These are phyloP conservation scores for Paraphoma chrysanthemicola DNA, from an alignment of 2,329 filamentous ascomycete genomes.

Conservation along the genomic window DNA sequence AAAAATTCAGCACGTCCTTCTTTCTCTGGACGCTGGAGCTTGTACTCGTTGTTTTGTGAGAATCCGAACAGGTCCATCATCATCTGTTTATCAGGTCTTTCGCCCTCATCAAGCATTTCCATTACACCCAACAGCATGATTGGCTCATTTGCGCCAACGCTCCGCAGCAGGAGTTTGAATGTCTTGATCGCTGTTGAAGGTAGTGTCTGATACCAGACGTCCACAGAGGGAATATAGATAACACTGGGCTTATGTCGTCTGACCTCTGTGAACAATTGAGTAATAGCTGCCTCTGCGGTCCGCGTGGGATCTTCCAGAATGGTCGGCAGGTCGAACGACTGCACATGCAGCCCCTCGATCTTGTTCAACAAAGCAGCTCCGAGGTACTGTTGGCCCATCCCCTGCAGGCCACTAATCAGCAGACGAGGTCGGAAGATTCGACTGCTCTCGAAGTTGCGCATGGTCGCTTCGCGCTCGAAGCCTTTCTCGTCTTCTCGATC, in stretches of 20 bases:
- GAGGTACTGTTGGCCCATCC: constrained; percentile 95
- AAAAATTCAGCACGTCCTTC: constrained; percentile 83
- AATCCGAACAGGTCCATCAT: constrained; percentile 84
- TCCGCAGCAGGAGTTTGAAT: constrained; percentile 81
- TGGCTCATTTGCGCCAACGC: constrained; percentile 87
- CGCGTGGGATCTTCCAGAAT: constrained; percentile 82
- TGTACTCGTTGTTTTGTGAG: constrained; percentile 77
- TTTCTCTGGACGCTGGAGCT: constrained; percentile 70
- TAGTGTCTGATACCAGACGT: constrained; percentile 80
- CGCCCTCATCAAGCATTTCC: constrained; percentile 69
- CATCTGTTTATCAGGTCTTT: constrained; percentile 64
- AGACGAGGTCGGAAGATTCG: constrained; percentile 88
- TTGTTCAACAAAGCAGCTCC: constrained; percentile 85
- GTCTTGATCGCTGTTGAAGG: constrained; percentile 74
- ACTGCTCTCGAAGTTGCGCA: constrained; percentile 78
- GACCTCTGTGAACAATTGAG: constrained; percentile 89
- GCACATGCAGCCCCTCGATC: constrained; percentile 92
- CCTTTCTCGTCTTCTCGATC: constrained; percentile 82
- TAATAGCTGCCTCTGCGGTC: constrained; percentile 85
- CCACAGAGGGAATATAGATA: constrained; percentile 90
- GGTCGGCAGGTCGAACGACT: constrained; percentile 90
- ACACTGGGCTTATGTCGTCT: constrained; percentile 94
- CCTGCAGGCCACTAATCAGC: constrained; percentile 78
- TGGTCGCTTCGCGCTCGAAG: constrained; percentile 81
- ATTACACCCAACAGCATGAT: constrained; percentile 87